phyloP scores from a whole-genome alignment of 164 flowering plant species.

The Aristolochia contorta region DNA sequence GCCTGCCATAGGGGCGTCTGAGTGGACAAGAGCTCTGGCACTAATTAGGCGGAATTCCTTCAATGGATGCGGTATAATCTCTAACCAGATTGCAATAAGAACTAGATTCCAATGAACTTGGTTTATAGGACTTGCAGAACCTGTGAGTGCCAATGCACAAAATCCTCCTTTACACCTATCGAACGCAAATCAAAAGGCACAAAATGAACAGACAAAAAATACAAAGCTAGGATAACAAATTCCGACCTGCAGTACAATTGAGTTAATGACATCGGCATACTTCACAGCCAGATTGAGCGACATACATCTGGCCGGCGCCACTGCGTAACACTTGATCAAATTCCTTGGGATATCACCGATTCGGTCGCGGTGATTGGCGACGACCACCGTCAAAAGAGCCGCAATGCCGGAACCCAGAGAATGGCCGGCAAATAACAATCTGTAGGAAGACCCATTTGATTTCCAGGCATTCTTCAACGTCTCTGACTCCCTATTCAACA shows the following conservation, averaged over 20 bases:
- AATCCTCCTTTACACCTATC: too few species aligned
- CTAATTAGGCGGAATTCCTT: too few species aligned
- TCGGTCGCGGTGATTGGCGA: slow-evolving; percentile 42
- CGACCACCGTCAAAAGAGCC: slow-evolving; percentile 49
- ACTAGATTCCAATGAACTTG: too few species aligned
- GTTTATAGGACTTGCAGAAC: too few species aligned
- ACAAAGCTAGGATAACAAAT: neutral
- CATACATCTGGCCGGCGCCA: slow-evolving; percentile 94
- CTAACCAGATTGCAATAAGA: too few species aligned
- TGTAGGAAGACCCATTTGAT: slow-evolving; percentile 36
- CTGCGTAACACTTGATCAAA: slow-evolving; percentile 44
- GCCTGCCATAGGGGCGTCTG: too few species aligned
- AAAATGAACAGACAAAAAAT: neutral
- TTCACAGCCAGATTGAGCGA: slow-evolving; percentile 87
- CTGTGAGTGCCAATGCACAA: too few species aligned
- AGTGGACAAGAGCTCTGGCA: too few species aligned
- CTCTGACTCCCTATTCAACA: slow-evolving; percentile 53
- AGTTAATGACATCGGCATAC: slow-evolving; percentile 79
- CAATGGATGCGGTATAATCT: too few species aligned
- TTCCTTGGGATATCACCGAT: slow-evolving; percentile 58
- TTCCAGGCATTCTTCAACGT: slow-evolving; percentile 43
- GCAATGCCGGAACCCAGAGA: slow-evolving; percentile 88
- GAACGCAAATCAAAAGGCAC: neutral
- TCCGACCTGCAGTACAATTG: slow-evolving; percentile 76
- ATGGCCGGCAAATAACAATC: slow-evolving; percentile 67